Base-by-base conservation (phyloP, 768 basidiomycete genomes). In the Vishniacozyma victoriae region DNA sequence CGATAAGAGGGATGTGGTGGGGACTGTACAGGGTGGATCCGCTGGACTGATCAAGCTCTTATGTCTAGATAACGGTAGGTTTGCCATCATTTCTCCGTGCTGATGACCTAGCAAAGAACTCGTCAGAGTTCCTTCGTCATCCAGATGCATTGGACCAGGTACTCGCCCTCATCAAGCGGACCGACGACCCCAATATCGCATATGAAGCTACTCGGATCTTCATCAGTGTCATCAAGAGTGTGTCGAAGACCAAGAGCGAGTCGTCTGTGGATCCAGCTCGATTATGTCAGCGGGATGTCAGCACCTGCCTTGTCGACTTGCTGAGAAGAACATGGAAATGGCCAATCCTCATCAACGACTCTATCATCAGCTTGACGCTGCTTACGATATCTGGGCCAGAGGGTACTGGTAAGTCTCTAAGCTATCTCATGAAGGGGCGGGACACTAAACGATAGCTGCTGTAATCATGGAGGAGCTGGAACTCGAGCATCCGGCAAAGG, bases 31-130 rank as follows among this genome's bases (percentile, higher is more conserved):
- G 70, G 76, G 90, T 5, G 82, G 82, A 40, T 87, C 87, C 0
- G 85, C 96, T 42, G 89, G 89, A 1, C 78, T 89, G 6, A 80
- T 84, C 15, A 99, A 96, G 71, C 87, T 93, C 67, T 77, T 97
- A 46, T 90, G 86, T 64, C 82, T 79, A 55, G 79, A 79, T 29
- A 83, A 80, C 64, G 76, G 88, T 92, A 66, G 60, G 66, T 58
- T 9, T 1, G 16, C n/a, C n/a, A n/a, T n/a, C n/a, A n/a, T n/a
- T n/a, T n/a, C n/a, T n/a, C n/a, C n/a, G n/a, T n/a, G n/a, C n/a
- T n/a, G n/a, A n/a, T n/a, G n/a, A n/a, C n/a, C n/a, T n/a, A n/a
- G n/a, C n/a, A n/a, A n/a, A n/a, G n/a, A n/a, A n/a, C n/a, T n/a
- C n/a, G n/a, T n/a, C n/a, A n/a, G n/a, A n/a, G n/a, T n/a, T n/a